Conservation (phyloP, 1,284 basidiomycete genomes). For the Cryptococcus sp. region DNA sequence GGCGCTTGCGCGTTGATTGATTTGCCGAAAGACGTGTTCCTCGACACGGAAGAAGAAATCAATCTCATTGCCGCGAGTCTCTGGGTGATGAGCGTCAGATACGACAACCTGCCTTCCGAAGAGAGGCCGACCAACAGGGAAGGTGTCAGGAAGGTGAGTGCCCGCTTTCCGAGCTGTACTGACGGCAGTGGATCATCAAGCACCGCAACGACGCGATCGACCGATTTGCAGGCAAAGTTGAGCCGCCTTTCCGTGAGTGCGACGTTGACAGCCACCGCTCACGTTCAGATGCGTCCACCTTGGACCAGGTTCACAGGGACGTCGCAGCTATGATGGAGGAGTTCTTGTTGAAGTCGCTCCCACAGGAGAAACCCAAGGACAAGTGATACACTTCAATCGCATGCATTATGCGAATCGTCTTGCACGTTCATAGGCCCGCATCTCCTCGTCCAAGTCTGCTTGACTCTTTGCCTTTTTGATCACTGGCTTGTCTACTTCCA, state of each 20-base stretch:
- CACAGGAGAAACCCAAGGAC: slow-evolving; percentile 14
- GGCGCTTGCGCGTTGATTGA: slow-evolving; percentile 33
- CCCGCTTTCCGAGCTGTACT: neutral
- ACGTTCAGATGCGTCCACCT: slow-evolving; percentile 25
- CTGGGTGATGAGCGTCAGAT: slow-evolving; percentile 33
- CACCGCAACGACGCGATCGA: slow-evolving; percentile 19
- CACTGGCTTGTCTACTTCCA: slow-evolving; percentile 38
- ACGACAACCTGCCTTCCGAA: slow-evolving; percentile 26
- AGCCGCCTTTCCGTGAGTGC: slow-evolving; percentile 44
- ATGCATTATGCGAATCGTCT: slow-evolving; percentile 34
- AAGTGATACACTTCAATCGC: slow-evolving; percentile 1
- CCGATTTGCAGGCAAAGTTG: slow-evolving; percentile 26
- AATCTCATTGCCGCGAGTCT: slow-evolving; percentile 34
- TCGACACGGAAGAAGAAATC: slow-evolving; percentile 42
- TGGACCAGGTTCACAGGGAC: slow-evolving; percentile 37
- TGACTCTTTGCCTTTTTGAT: slow-evolving; percentile 41
- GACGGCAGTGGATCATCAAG: slow-evolving; percentile 33
- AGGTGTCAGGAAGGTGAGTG: slow-evolving; percentile 30
- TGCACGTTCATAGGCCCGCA: slow-evolving; percentile 41
- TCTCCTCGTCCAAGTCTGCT: slow-evolving; percentile 48
- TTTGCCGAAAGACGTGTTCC: slow-evolving; percentile 31
- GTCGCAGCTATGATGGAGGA: slow-evolving; percentile 38
- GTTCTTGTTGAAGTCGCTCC: slow-evolving; percentile 30
- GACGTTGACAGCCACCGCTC: neutral
- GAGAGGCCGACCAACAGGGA: slow-evolving; percentile 32